Evolutionary conservation across 1,284 basidiomycete genomes (phyloP), one percentile per base, ranked within the genome.

Genomic region (Naganishia sp.): DNA sequence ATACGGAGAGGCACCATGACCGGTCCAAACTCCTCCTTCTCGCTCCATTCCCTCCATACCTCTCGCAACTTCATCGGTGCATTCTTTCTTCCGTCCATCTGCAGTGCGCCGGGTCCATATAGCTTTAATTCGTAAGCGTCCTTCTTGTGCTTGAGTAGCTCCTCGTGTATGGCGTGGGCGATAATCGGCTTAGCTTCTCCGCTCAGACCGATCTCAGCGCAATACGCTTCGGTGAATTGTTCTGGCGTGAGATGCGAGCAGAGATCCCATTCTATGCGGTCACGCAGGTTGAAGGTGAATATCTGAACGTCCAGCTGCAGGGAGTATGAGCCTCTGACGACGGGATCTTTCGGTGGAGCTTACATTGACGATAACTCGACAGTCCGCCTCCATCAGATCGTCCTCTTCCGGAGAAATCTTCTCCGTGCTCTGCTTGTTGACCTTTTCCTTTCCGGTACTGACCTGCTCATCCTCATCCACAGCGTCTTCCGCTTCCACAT

Each of bases 251-350:
- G 85, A 0, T 89, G 85, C 0, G 94, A 97, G 39, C 92, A 86
- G 7, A 99, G 84, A 79, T 99, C 95, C 96, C 96, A 99, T 80
- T 99, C 96, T 73, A 99, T 91, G 71, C 94, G 90, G 80, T 99
- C 95, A 66, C 90, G 84, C 0, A 99, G 84, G 77, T 95, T 91
- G 77, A 93, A 85, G 21, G 89, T 90, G 54, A 89, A 89, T 75
- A 99, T 90, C 79, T 98, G 95, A n/a, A 99, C 92, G 79, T 99
- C 94, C 77, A 99, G 92, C 92, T 96, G 79, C 46, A 52, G 46
- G 21, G 31, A 23, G 6, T 15, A 52, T 48, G 9, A 50, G n/a
- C n/a, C 42, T 50, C 36, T 3, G 46, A 39, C 15, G 43, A 28
- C n/a, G 6, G 21, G 10, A 53, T 28, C 66, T 21, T 36, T 46